A percentile compares a stretch with the other conserved stretches of the same genome.
Evolutionary conservation across 495 filamentous ascomycete species (phyloP).

Genomic region (Aspergillus conjunctus): DNA sequence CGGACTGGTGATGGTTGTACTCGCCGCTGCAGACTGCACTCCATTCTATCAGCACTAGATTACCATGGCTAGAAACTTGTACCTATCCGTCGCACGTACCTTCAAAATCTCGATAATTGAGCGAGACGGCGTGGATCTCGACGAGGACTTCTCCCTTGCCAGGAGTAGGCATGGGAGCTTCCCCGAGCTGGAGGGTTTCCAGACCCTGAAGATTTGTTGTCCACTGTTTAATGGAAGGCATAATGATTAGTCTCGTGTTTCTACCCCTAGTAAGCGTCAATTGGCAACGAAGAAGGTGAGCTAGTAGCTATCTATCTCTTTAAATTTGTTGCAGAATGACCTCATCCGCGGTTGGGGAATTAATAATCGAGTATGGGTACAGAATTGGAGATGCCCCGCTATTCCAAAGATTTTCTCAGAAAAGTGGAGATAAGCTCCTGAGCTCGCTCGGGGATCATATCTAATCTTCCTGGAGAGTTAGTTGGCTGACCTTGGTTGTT

Average conservation of each 20-base stretch:
- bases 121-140: constrained; percentile 53
- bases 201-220: constrained; percentile 51
- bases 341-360: neutral
- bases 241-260: constrained; percentile 2
- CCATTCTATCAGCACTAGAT: neutral
- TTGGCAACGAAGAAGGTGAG: neutral
- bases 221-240: constrained; percentile 49
- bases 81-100: constrained; percentile 34
- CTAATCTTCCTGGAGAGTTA: too few relatives aligned
- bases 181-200: constrained; percentile 46
- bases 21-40: constrained; percentile 53
- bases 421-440: neutral
- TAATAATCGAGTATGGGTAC: neutral
- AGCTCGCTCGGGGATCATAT: too few relatives aligned
- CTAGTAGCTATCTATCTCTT: neutral
- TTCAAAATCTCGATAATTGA: constrained; percentile 64
- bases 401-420: neutral
- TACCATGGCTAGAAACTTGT: neutral
- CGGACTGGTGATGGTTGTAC: constrained; percentile 56
- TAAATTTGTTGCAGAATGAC: neutral
- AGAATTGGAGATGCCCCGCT: constrained; percentile 1
- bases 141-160: constrained; percentile 57
- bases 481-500: too few relatives aligned
- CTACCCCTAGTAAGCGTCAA: neutral
- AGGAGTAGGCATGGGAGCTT: constrained; percentile 45